Conservation (phyloP, 2,329 filamentous ascomycete genomes). For the Parastagonospora nodorum region DNA sequence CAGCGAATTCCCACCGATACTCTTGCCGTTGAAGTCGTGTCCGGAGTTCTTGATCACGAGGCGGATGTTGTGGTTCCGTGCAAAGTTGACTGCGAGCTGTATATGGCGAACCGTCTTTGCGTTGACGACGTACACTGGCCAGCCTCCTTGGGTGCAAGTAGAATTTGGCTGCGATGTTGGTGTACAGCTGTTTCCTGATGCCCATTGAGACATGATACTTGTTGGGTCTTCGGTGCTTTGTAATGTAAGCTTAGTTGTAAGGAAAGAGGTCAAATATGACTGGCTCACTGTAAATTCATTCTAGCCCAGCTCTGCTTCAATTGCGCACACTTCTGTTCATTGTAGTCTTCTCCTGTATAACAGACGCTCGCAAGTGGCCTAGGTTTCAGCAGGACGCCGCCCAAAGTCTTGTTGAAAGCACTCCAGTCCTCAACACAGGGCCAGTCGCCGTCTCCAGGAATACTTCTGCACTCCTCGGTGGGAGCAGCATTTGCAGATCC, state of each 20-base stretch:
- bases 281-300: constrained; percentile 24
- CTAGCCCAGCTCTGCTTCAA: constrained; percentile 22
- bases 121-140: constrained; percentile 31
- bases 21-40: constrained; percentile 34
- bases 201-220: constrained; percentile 30
- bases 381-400: constrained; percentile 27
- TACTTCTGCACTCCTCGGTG: constrained; percentile 18
- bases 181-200: constrained; percentile 35
- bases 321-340: constrained; percentile 18
- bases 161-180: constrained; percentile 42
- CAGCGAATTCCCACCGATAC: constrained; percentile 17
- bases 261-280: neutral
- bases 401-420: constrained; percentile 28
- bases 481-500: constrained; percentile 3
- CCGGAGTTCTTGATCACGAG: constrained; percentile 37
- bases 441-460: constrained; percentile 27
- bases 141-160: constrained; percentile 33
- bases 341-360: constrained; percentile 25
- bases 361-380: constrained; percentile 27
- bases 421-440: constrained; percentile 26
- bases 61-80: constrained; percentile 27
- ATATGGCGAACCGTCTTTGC: constrained; percentile 27
- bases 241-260: neutral
- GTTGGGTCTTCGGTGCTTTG: constrained; percentile 28
- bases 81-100: constrained; percentile 33